Base-by-base conservation (phyloP, 1,284 basidiomycete species). In the Cystobasidium sp. region DNA sequence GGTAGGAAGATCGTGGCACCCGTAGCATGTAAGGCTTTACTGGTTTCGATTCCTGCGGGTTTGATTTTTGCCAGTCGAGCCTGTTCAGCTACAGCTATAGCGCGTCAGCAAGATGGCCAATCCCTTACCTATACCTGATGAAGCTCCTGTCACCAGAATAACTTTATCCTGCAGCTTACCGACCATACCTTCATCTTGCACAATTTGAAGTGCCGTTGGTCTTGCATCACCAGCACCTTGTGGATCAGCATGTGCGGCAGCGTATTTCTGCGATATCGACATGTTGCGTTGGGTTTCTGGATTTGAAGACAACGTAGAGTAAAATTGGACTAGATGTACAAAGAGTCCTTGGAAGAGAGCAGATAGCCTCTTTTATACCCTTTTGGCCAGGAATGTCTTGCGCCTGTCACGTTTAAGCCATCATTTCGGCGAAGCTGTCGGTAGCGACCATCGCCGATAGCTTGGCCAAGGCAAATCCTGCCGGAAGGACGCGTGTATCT, bases 271-370 rank as follows among this genome's bases (percentile, higher is more conserved):
- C 12, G 46, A 49, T 49, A 49, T n/a, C 2, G 46, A 49, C 14
- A 49, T n/a, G 14, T 14, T 49, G 14, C 14, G 46, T 49, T 97
- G 97, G 85, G 31, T 31, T 31, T 31, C 31, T 31, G 31, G 31
- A 5, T 31, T 31, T 31, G 31, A 31, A 31, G 31, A 31, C 31
- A 31, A 31, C 31, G 31, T 31, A 31, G 31, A 31, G 31, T 31
- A 31, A 5, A 31, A 1, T 31, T 31, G 31, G 31, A 31, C 31
- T 31, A 31, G 31, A 31, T 31, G 31, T 31, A 31, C 31, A 31
- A 31, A 31, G 5, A 31, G 31, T 31, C 31, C 31, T 31, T 31
- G 31, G 31, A 31, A 31, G 31, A 31, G 31, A 31, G 5, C 31
- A 31, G 31, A 31, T 31, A 31, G 31, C 31, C 31, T 31, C 31